phyloP scores from a whole-genome alignment of 768 basidiomycete genomes.

The Boletus huronensis region DNA sequence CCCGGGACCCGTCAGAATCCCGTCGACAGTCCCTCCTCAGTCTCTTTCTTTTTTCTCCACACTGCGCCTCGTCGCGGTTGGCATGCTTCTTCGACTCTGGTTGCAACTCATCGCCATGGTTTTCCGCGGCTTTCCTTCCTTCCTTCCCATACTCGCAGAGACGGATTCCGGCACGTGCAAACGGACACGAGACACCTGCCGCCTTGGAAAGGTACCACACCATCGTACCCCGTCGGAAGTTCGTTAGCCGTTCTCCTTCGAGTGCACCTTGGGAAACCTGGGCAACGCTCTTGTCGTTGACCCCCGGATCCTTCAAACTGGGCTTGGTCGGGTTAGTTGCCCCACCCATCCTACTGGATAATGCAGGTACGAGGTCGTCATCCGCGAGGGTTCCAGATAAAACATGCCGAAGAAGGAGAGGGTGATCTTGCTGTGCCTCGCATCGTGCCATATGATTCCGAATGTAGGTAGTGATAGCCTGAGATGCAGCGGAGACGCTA shows the following conservation, averaged over 20 bases:
- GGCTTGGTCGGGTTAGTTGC: conserved; percentile 43
- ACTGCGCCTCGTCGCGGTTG: conserved; percentile 32
- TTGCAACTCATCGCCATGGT: conserved; percentile 26
- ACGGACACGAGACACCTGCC: conserved; percentile 73
- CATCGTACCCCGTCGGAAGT: conserved; percentile 74
- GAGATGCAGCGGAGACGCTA: conserved; percentile 74
- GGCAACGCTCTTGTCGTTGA: conserved; percentile 27
- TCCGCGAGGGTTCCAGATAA: conserved; percentile 70
- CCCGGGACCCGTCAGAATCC: conserved; percentile 15
- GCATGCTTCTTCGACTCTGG: conserved; percentile 46
- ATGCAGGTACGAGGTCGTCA: conserved; percentile 69
- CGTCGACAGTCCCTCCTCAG: conserved; percentile 32
- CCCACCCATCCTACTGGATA: conserved; percentile 68
- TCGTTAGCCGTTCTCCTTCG: conserved; percentile 48
- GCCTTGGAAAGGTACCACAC: conserved; percentile 80
- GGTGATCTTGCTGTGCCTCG: conserved; percentile 66
- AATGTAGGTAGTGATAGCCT: conserved; percentile 82
- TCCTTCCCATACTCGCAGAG: conserved; percentile 63
- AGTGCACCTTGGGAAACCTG: conserved; percentile 1
- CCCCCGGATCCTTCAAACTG: conserved; percentile 9
- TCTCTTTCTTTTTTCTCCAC: conserved; percentile 47
- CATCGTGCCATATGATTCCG: conserved; percentile 70
- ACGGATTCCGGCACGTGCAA: conserved; percentile 67
- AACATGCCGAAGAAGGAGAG: conserved; percentile 67
- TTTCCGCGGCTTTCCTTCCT: conserved; percentile 34